Base-by-base conservation (phyloP, 352 stramenopile genomes). In the Elongisporangium senticosum region DNA sequence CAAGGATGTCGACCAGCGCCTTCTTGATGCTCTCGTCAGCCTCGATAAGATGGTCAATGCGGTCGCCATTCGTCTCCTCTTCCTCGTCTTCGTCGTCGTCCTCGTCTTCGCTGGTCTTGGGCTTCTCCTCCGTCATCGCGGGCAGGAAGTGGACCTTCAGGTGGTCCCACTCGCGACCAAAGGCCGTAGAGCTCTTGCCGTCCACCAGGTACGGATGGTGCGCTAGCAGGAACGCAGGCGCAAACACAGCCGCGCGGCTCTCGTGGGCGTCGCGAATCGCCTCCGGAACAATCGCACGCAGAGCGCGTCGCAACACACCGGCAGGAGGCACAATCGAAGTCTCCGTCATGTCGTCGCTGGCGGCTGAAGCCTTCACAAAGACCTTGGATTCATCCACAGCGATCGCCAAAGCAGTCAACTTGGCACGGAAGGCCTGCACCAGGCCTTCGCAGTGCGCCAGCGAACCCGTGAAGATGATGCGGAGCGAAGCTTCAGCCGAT, bases 21-120 rank as follows among this genome's bases (percentile, higher is more conserved):
- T 73, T 69, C 65, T 87, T 87, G 39, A 93, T 77, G 28, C 68
- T 59, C 33, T 88, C 71, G 24, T 89, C 68, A 20, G 74, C 68
- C 60, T 92, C 81, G 21, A 96, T 89, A 19, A 93, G 75, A 24
- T 92, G 79, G 53, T 96, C 86, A 19, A 94, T 77, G 51, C 68
- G 75, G 52, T 93, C 84, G n/a, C 83, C 82, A 0, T 62, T 66
- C 21, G 76, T 71, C 52, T 69, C 62, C 8, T 56, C 70, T 0
- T 67, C 63, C 0, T 78, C 69, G 0, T 87, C 72, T 2, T 86
- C 75, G 5, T 89, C 69, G 0, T 75, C 71, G 0, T 79, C 62
- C 0, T 72, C 63, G 20, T 68, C 66, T 14, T 62, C 55, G 2
- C 14, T 61, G 50, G 19, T 57, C 53, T 20, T 57, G 24, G 15